A percentile compares a stretch with the other conserved stretches of the same genome.
phyloP scores from a whole-genome alignment of 768 basidiomycete genomes.

The Collybiopsis confluens region DNA sequence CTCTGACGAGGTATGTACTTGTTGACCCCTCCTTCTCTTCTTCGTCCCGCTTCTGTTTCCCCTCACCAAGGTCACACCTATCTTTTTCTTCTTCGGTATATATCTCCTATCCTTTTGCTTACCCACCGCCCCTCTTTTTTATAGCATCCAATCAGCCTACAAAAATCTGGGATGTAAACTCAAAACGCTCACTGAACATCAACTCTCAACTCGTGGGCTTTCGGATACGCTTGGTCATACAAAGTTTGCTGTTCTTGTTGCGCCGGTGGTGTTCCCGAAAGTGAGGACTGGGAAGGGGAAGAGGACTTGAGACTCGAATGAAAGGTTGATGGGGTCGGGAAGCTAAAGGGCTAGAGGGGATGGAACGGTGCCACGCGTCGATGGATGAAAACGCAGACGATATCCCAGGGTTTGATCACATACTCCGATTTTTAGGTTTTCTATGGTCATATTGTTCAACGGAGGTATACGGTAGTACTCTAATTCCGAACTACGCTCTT shows the following conservation, averaged over 20 bases:
- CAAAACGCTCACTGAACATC: constrained; percentile 43
- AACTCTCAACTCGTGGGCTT: constrained; percentile 68
- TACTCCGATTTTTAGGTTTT: too few species aligned
- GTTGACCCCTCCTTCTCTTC: neutral
- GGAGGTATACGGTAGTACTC: too few species aligned
- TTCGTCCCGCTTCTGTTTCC: neutral
- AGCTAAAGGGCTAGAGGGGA: neutral
- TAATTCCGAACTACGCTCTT: too few species aligned
- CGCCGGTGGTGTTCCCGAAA: constrained; percentile 83
- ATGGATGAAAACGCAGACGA: too few species aligned
- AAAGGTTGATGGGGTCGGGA: neutral
- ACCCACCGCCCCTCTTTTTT: neutral
- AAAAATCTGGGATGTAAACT: constrained; percentile 67
- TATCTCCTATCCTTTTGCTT: too few species aligned
- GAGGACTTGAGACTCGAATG: neutral
- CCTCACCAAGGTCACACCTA: too few species aligned
- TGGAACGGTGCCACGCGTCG: too few species aligned
- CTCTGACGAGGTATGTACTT: constrained; percentile 57
- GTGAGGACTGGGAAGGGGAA: constrained; percentile 36
- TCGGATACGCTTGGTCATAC: constrained; percentile 56
- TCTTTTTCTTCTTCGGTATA: constrained; percentile 3
- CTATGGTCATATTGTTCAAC: too few species aligned
- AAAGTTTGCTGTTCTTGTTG: constrained; percentile 69
- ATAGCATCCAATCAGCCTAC: neutral
- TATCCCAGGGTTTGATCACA: too few species aligned